Base-by-base conservation (phyloP, 257 asterid genomes). In the Oldenlandia corymbosa region DNA sequence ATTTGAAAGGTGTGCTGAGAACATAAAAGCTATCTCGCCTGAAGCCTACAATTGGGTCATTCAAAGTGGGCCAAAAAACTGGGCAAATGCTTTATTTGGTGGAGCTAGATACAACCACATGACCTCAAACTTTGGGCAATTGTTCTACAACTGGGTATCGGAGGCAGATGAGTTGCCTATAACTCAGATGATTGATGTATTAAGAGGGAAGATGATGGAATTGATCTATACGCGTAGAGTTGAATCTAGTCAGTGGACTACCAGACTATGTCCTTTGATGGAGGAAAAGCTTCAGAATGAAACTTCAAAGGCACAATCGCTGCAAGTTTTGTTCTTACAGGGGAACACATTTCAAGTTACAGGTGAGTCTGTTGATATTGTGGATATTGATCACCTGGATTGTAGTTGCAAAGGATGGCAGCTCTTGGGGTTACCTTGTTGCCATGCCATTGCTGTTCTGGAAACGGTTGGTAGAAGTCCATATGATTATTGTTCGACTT, bases 111-210 rank as follows among this genome's bases (percentile, higher is more conserved):
- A 87, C 74, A 81, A 80, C 74, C 95, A 85, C 47, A 87, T 89
- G 99, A 78, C 93, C 57, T 85, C 97, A 48, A 84, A 87, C 75
- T 93, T 93, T 66, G 99, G 99, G 51, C 88, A 88, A 64, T 85
- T 80, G 68, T 93, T 93, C 78, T 88, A 82, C 64, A 81, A 82
- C 75, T 93, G 99, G 99, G 96, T 93, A 66, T 78, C 95, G 18
- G 97, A 93, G 82, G 97, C 82, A 58, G 95, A 88, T 59, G 97
- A 90, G 80, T 67, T 89, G 76, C 99, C 99, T 67, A 89, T 92
- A 71, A 92, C 95, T 30, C 99, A 92, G 85, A 87, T 89, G 97
- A 85, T 92, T 62, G 96, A 92, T 69, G 95, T 90, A 47, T 66
- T 92, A 72, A 84, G 97, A 32, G 96, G 97, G 20, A 92, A 80